Evolutionary conservation across 352 stramenopile genomes (phyloP), one percentile per base, ranked within the genome.

Genomic region (Phytophthora sp.): DNA sequence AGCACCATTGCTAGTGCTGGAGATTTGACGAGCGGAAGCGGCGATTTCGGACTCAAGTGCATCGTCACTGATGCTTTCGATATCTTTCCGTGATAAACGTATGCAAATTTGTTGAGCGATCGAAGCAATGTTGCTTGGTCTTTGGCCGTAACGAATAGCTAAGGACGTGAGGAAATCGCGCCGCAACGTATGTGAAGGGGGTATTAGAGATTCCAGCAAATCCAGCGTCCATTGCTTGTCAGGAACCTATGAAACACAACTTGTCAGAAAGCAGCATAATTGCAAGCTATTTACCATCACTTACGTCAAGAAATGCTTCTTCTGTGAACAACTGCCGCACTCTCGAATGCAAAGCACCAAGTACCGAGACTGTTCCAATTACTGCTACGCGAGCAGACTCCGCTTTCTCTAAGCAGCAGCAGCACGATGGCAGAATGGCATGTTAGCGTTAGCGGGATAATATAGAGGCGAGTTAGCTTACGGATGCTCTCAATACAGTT

Each of bases 281-380:
- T 15, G 41, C 31, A 10, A 11, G 0, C 42, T n/a, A n/a, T n/a
- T n/a, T n/a, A n/a, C n/a, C n/a, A n/a, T 20, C 5, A 66, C 76
- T 34, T 75, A 94, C 87, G 63, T 89, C 73, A 2, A 96, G 71
- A 6, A 64, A 57, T 2, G 92, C 63, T 75, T 95, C 86, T 51
- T 96, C 86, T 0, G 76, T 76, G 61, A 96, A 95, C 15, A 91
- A 68, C 49, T 89, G 83, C 6, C 83, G 72, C 21, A 95, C 82
- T 62, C 82, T 88, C 9, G 55, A 49, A 49, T 92, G 84, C 18
- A 95, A 53, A 13, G 77, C 60, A 2, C 54, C 55, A 21, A 92
- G 64, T 0, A 75, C 71, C 1, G 87, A 83, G 8, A 88, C 77
- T 12, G 80, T 88, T 21, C 82, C 83, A n/a, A 95, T 77, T 2